phyloP scores from a whole-genome alignment of 1,139 yeast genomes.

The Hyphopichia khmerensis region DNA sequence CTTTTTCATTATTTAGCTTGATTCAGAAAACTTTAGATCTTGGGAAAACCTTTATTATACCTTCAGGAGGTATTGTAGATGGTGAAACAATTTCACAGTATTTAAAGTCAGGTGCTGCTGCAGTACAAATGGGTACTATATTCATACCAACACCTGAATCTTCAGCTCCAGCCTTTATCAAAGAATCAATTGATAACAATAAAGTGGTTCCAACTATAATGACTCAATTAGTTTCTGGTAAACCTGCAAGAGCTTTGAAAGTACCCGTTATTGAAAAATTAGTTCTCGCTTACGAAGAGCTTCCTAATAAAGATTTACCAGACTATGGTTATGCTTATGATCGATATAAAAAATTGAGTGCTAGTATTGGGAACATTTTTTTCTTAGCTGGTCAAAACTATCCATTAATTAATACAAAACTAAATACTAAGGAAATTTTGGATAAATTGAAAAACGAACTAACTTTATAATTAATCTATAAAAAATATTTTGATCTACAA shows the following conservation, averaged over 20 bases:
- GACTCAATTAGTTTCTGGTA: constrained; percentile 39
- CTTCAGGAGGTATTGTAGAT: constrained; percentile 49
- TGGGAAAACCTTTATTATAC: constrained; percentile 26
- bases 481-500: background rate
- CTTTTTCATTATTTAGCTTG: constrained; percentile 28
- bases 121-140: constrained; percentile 47
- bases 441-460: constrained; percentile 4
- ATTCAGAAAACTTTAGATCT: constrained; percentile 14
- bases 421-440: constrained; percentile 7
- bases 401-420: constrained; percentile 12
- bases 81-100: constrained; percentile 21
- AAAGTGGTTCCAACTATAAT: constrained; percentile 23
- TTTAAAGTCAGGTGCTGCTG: constrained; percentile 40
- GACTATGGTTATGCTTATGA: constrained; percentile 36
- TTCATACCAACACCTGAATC: constrained; percentile 40
- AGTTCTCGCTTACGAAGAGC: constrained; percentile 6
- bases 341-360: constrained; percentile 26
- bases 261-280: constrained; percentile 28
- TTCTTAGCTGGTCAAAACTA: constrained; percentile 36
- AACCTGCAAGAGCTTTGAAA: constrained; percentile 33
- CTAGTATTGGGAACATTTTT: constrained; percentile 23
- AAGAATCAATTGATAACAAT: constrained; percentile 5
- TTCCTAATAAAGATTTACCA: constrained; percentile 21
- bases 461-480: background rate
- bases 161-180: constrained; percentile 18